These are phyloP conservation scores for Rostrohypoxylon terebratum DNA, from an alignment of 495 filamentous ascomycete genomes.

Conservation along the genomic window DNA sequence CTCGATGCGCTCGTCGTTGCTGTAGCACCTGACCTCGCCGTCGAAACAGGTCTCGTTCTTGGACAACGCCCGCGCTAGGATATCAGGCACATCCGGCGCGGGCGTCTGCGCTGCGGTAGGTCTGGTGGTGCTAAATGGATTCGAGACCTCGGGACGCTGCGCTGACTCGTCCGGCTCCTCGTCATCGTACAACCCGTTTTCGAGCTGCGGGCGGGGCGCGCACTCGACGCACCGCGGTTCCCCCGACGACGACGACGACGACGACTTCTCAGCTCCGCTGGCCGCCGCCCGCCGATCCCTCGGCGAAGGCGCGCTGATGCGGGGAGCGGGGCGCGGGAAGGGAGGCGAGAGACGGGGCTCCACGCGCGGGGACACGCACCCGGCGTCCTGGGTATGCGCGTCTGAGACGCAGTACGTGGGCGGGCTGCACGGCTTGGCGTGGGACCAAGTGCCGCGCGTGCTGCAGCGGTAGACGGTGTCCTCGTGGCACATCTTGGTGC, in stretches of 20 bases:
- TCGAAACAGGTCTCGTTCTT: conserved; percentile 5
- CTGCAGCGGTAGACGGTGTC: conserved; percentile 10
- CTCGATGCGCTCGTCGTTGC: conserved; percentile 18
- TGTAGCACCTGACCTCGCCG: conserved; percentile 28
- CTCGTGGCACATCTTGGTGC: background rate
- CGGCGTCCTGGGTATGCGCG: background rate
- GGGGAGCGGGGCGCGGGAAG: background rate
- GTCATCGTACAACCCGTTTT: no score
- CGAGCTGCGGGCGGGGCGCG: background rate
- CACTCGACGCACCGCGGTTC: conserved; percentile 23
- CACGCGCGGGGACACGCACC: background rate
- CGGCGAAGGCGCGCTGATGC: background rate
- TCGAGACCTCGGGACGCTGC: background rate
- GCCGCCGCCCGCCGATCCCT: no score
- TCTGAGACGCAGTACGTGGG: background rate
- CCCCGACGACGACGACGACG: no score
- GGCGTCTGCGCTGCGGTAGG: background rate
- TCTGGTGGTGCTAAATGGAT: background rate
- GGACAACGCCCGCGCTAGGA: background rate
- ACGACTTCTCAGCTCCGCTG: no score
- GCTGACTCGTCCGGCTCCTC: no score
- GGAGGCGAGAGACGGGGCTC: background rate
- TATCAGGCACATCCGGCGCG: background rate
- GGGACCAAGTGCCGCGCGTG: background rate
- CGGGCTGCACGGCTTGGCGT: background rate